Conservation (phyloP, 768 basidiomycete species). For the Collybia nuda region DNA sequence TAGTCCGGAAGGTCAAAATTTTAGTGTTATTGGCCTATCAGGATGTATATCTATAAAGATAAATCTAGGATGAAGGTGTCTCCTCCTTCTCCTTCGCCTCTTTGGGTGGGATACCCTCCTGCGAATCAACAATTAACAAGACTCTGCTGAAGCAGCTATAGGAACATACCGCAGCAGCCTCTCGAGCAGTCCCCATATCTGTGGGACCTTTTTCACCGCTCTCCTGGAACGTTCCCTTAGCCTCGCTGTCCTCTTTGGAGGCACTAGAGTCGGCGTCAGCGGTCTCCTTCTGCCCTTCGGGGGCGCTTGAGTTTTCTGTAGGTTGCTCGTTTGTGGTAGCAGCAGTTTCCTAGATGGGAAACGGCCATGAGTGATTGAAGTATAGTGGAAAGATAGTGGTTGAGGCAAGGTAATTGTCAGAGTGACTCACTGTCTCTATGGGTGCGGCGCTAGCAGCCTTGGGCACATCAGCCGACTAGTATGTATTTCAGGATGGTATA, state of each 20-base stretch:
- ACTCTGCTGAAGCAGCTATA: neutral
- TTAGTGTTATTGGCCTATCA: no score
- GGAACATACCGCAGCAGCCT: constrained; percentile 24
- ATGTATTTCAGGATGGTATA: neutral
- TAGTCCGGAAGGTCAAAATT: neutral
- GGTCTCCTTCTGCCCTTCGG: neutral
- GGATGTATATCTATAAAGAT: no score
- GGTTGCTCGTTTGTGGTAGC: neutral
- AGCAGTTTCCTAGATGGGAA: neutral
- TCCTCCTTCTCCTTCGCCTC: constrained; percentile 10
- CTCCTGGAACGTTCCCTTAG: constrained; percentile 20
- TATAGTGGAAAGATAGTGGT: neutral
- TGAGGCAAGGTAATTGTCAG: no score
- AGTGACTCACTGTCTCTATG: neutral
- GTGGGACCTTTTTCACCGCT: constrained; percentile 21
- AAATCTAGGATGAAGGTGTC: constrained; percentile 3
- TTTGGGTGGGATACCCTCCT: constrained; percentile 26
- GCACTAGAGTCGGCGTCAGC: constrained; percentile 1
- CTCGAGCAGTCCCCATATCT: constrained; percentile 19
- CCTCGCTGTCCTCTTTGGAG: constrained; percentile 1
- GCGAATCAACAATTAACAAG: constrained; percentile 1
- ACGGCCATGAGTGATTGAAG: neutral
- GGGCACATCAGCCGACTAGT: constrained; percentile 14
- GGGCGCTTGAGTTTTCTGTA: neutral
- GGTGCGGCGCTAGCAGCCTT: constrained; percentile 7